Conservation (phyloP, 352 stramenopile genomes). For the Blastocystis sp. region DNA sequence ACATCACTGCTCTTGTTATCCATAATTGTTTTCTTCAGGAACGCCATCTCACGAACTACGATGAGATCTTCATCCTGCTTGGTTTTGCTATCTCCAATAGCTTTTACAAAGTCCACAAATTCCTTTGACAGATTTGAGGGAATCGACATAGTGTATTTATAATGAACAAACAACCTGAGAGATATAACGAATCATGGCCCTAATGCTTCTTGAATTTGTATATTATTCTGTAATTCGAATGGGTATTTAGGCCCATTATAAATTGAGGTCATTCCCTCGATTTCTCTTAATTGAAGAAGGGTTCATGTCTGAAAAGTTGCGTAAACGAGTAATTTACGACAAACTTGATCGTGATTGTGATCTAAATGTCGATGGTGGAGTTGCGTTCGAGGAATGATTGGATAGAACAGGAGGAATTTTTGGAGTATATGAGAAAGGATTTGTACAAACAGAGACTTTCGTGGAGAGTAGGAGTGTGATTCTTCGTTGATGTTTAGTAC, state of each 20-base stretch:
- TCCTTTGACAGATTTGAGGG: constrained; percentile 79
- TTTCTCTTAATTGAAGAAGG: neutral
- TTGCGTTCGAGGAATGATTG: neutral
- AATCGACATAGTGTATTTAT: constrained; percentile 56
- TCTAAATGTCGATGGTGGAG: constrained; percentile 34
- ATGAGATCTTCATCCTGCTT: constrained; percentile 99
- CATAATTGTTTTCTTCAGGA: constrained; percentile 88
- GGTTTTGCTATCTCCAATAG: constrained; percentile 97
- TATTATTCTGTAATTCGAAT: neutral
- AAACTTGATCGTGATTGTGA: constrained; percentile 2
- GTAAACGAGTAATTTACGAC: neutral
- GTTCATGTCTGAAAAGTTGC: neutral
- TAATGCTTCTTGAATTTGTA: neutral
- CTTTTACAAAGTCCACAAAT: constrained; percentile 99
- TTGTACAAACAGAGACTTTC: neutral
- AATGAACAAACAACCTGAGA: neutral
- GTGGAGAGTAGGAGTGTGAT: neutral
- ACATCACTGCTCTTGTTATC: constrained; percentile 70
- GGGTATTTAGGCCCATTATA: neutral
- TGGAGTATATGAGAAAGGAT: constrained; percentile 19
- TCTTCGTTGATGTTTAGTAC: neutral
- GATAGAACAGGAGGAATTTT: constrained; percentile 42
- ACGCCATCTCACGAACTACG: constrained; percentile 86
- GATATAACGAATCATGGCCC: constrained; percentile 9
- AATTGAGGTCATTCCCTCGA: neutral